Evolutionary conservation across 2,329 filamentous ascomycete species (phyloP).

Genomic region (Aspergillus ibericus): DNA sequence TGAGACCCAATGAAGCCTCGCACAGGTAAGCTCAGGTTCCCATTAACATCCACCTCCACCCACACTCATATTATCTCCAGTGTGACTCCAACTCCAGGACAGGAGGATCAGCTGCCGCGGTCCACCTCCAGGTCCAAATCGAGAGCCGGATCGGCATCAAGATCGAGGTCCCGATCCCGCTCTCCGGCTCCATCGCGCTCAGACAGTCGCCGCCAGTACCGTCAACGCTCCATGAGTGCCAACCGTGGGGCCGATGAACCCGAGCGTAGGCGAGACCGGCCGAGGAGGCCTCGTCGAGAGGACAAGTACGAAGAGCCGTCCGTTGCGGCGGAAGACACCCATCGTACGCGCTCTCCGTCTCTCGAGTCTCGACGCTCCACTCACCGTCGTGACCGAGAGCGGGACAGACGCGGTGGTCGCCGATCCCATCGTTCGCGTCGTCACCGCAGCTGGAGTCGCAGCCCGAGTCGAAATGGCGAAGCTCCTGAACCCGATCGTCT

Average conservation of each 20-base stretch:
- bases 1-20: conserved; percentile 22
- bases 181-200: conserved; percentile 46
- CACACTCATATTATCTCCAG: conserved; percentile 18
- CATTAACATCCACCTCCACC: not conserved
- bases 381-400: conserved; percentile 63
- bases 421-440: conserved; percentile 54
- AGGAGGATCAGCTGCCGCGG: conserved; percentile 30
- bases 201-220: conserved; percentile 52
- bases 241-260: conserved; percentile 38
- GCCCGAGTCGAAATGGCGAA: conserved; percentile 32
- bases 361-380: conserved; percentile 59
- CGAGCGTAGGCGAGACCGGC: conserved; percentile 27
- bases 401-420: conserved; percentile 46
- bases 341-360: conserved; percentile 66
- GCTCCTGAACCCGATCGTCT: conserved; percentile 42
- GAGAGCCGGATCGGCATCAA: conserved; percentile 30
- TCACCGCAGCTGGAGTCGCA: conserved; percentile 43
- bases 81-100: conserved; percentile 36
- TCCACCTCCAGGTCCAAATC: conserved; percentile 29
- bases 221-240: conserved; percentile 50
- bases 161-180: conserved; percentile 30
- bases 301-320: conserved; percentile 49
- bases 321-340: conserved; percentile 39
- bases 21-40: conserved; percentile 30
- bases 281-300: conserved; percentile 31